Base-by-base conservation (phyloP, 192 early-diverging fungal species). In the Coemansia sp. region DNA sequence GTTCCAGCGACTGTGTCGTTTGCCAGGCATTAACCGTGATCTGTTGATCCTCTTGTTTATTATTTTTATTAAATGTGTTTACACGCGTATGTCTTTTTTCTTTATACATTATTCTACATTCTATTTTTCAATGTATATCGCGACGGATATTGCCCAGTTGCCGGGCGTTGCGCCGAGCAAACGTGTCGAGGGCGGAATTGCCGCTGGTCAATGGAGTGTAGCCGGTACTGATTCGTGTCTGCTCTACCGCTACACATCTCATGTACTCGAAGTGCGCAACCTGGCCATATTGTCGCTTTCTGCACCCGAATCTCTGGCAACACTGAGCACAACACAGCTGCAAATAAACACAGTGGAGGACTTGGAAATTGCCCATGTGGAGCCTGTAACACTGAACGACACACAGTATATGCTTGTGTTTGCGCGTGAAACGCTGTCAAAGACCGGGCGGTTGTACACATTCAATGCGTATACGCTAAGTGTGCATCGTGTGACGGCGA, bases 381-480 rank as follows among this genome's bases (percentile, higher is more conserved):
- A 50, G 48, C 64, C 71, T 10, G 71, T 73, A 22, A 32, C 51
- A 1, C 55, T 79, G 20, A 57, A 70, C 53, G 45, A 41, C 37
- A 64, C 57, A 6, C 54, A 55, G 37, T 52, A 61, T 14, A 43
- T 79, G 48, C 57, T 79, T 11, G 49, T 79, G 6, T 69, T 68
- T 53, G 60, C 53, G 4, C 68, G 71, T 62, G 76, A 79, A 19
- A 26, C 55, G 37, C 35, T 59, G 4, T 26, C 55, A 10, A 26
- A 69, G 18, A 27, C 57, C 0, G 68, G 57, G 1, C 61, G 53
- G 11, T 54, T 79, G 27, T 73, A 57, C 27, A 58, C 65, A 6
- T 79, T 79, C 37, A 61, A 73, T 22, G 71, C 76, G 14, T 79
- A 70, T 29, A 73, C 67, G 8, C 54, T 74, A n/a, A 50, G 61